These are phyloP conservation scores for Setomelanomma holmii DNA, from an alignment of 2,329 filamentous ascomycete genomes.

Conservation along the genomic window DNA sequence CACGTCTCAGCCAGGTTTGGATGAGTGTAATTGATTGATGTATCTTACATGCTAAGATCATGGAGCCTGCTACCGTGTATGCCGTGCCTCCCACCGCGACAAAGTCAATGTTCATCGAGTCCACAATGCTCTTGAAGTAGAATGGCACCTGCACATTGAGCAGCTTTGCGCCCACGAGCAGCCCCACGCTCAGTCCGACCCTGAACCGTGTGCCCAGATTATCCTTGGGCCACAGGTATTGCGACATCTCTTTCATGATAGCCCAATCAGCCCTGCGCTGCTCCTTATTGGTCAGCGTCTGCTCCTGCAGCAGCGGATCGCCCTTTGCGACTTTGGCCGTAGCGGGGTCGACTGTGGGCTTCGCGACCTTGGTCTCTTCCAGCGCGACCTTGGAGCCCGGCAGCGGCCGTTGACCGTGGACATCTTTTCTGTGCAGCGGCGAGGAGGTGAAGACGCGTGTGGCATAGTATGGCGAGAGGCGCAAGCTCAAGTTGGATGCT, in stretches of 20 bases:
- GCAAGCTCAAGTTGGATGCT: constrained; percentile 23
- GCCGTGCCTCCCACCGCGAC: constrained; percentile 86
- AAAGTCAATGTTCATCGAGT: constrained; percentile 96
- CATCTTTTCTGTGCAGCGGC: constrained; percentile 54
- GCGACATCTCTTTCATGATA: constrained; percentile 97
- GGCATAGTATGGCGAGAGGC: constrained; percentile 27
- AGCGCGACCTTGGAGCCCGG: constrained; percentile 33
- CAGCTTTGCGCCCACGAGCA: constrained; percentile 88
- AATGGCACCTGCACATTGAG: constrained; percentile 98
- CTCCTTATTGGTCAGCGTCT: constrained; percentile 75
- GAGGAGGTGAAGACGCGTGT: constrained; percentile 54
- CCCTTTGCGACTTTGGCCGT: constrained; percentile 34
- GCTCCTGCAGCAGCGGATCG: constrained; percentile 64
- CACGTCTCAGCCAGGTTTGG: constrained; percentile 21
- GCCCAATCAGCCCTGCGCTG: constrained; percentile 98
- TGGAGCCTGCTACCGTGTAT: constrained; percentile 84
- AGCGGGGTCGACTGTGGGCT: constrained; percentile 23
- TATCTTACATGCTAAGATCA: constrained; percentile 81
- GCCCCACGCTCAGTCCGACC: constrained; percentile 80
- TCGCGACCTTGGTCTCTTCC: constrained; percentile 25
- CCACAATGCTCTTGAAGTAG: constrained; percentile 98
- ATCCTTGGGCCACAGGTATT: constrained; percentile 95
- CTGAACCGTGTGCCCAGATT: constrained; percentile 82
- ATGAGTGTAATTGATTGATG: constrained; percentile 12
- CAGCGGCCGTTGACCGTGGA: constrained; percentile 38